These are phyloP conservation scores for Gastrolobium villosum DNA, from an alignment of 306 rosid genomes.

Conservation along the genomic window DNA sequence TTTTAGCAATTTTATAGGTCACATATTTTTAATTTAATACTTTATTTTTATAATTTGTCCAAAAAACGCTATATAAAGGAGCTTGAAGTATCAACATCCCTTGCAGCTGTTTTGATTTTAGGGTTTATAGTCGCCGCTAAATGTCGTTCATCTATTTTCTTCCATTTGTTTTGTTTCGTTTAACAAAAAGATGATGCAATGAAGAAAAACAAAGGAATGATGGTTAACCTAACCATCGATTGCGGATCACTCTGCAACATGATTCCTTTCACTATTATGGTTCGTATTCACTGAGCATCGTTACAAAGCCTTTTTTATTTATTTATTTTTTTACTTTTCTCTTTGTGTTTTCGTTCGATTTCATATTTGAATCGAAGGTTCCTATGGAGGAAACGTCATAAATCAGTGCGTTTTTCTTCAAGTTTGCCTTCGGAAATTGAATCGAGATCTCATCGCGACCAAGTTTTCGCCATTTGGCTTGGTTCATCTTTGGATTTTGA, in stretches of 20 bases:
- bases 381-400: slow-evolving; percentile 88
- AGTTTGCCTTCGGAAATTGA: slow-evolving; percentile 94
- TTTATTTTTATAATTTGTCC: too few relatives aligned
- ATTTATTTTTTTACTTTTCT: background rate
- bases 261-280: slow-evolving; percentile 63
- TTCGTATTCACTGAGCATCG: slow-evolving; percentile 99
- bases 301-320: background rate
- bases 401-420: slow-evolving; percentile 76
- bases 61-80: slow-evolving; percentile 15
- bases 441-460: slow-evolving; percentile 56
- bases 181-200: slow-evolving; percentile 52
- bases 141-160: background rate
- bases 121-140: slow-evolving; percentile 7
- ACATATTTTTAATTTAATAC: too few relatives aligned
- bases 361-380: slow-evolving; percentile 59
- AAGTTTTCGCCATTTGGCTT: slow-evolving; percentile 24
- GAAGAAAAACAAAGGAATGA: slow-evolving; percentile 57
- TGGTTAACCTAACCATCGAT: slow-evolving; percentile 55
- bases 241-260: slow-evolving; percentile 65
- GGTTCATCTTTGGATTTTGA: slow-evolving; percentile 48
- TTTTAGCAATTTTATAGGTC: too few relatives aligned
- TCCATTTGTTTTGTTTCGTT: background rate
- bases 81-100: too few relatives aligned
- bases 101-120: background rate
- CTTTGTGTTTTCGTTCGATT: too few relatives aligned